These are phyloP conservation scores for Ophiostoma ulmi DNA, from an alignment of 2,329 filamentous ascomycete genomes.

Conservation along the genomic window DNA sequence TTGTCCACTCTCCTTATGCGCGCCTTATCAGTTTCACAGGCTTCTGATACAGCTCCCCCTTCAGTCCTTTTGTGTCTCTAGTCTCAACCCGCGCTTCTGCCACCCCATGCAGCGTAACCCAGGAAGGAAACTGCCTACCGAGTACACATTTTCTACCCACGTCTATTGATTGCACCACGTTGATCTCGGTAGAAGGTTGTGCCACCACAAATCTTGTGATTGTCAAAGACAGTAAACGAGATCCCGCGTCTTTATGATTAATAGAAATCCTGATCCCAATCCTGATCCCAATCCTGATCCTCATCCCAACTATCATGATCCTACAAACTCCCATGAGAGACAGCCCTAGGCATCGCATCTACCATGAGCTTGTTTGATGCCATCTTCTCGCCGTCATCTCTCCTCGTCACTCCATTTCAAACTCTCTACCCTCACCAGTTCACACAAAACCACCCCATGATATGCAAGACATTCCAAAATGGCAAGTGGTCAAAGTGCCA, in stretches of 20 bases:
- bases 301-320: neutral
- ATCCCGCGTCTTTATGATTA: neutral
- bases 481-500: constrained; percentile 1
- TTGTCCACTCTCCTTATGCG: neutral
- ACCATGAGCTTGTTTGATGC: neutral
- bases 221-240: neutral
- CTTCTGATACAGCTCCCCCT: neutral
- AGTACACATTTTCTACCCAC: no score
- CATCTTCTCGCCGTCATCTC: neutral
- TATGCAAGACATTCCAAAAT: constrained; percentile 1
- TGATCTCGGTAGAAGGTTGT: neutral
- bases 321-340: neutral
- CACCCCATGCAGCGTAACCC: neutral
- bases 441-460: neutral
- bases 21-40: neutral
- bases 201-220: neutral
- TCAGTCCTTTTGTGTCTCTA: neutral
- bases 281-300: no score
- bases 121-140: neutral
- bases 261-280: neutral
- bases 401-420: neutral
- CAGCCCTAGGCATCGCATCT: neutral
- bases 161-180: neutral
- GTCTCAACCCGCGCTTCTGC: neutral
- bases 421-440: neutral